These are phyloP conservation scores for Stylosanthes scabra DNA, from an alignment of 331 rosid species.

Conservation along the genomic window DNA sequence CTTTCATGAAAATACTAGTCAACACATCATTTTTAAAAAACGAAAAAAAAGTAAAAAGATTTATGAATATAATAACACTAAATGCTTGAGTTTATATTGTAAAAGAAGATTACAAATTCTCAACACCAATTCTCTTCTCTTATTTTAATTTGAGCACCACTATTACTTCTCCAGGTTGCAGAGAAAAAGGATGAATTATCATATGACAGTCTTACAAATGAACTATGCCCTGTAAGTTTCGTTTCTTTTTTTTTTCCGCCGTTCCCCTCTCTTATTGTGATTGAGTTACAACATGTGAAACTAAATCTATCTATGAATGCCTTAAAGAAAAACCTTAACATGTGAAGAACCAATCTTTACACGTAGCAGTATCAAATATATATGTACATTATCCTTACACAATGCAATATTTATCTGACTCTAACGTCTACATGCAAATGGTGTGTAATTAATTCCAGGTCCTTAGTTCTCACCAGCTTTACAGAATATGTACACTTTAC, in stretches of 20 bases:
- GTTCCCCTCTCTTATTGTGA: slow-evolving; percentile 6
- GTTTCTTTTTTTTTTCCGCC: too few relatives aligned
- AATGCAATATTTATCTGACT: slow-evolving; percentile 10
- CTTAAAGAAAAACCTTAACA: background rate
- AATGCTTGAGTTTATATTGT: too few relatives aligned
- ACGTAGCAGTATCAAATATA: background rate
- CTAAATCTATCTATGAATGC: slow-evolving; percentile 8
- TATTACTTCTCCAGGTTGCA: slow-evolving; percentile 61
- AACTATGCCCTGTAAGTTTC: slow-evolving; percentile 89
- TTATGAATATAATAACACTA: too few relatives aligned
- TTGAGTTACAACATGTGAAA: background rate
- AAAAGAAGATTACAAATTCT: slow-evolving; percentile 15
- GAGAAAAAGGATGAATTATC: slow-evolving; percentile 68
- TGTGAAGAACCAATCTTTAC: background rate
- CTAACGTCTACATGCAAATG: slow-evolving; percentile 13
- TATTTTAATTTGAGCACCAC: slow-evolving; percentile 27
- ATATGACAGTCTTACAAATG: slow-evolving; percentile 82
- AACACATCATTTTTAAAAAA: background rate
- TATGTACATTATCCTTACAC: too few relatives aligned
- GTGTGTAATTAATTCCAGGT: slow-evolving; percentile 60
- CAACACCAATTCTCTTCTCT: background rate
- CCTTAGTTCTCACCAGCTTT: slow-evolving; percentile 79
- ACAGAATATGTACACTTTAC: slow-evolving; percentile 79
- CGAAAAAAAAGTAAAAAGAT: background rate
- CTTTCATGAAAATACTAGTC: slow-evolving; percentile 5